Evolutionary conservation across 495 filamentous ascomycete genomes (phyloP).

Genomic region (Trichoderma virens): DNA sequence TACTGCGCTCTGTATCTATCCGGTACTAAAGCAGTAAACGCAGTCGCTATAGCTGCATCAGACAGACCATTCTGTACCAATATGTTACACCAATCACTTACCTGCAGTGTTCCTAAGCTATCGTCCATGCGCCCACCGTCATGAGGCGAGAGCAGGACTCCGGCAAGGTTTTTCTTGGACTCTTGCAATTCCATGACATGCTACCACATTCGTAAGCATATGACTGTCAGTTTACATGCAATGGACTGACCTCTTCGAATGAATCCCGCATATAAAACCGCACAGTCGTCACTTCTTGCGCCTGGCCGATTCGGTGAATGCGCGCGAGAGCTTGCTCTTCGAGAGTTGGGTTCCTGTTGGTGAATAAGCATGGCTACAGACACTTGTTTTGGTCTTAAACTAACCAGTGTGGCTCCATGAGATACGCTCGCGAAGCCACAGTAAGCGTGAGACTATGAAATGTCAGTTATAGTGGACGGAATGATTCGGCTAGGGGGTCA

Average conservation of each 20-base stretch:
- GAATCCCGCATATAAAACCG: constrained; percentile 26
- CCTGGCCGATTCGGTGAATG: constrained; percentile 33
- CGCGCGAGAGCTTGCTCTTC: constrained; percentile 35
- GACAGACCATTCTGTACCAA: neutral
- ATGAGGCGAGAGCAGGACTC: constrained; percentile 13
- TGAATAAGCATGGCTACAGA: neutral
- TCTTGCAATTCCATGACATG: constrained; percentile 22
- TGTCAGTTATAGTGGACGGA: neutral
- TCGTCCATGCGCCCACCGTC: neutral
- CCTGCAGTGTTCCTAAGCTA: neutral
- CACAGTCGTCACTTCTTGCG: constrained; percentile 27
- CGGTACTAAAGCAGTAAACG: neutral
- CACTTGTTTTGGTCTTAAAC: neutral
- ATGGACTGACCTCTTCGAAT: constrained; percentile 27
- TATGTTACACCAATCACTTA: neutral
- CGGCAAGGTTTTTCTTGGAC: constrained; percentile 19
- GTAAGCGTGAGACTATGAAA: constrained; percentile 27
- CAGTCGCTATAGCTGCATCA: neutral
- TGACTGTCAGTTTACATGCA: neutral
- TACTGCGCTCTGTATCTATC: too few relatives aligned
- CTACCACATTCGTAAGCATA: constrained; percentile 1
- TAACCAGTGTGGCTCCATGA: constrained; percentile 35
- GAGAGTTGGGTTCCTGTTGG: constrained; percentile 29
- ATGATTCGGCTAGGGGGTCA: neutral
- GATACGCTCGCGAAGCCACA: constrained; percentile 30